Base-by-base conservation (phyloP, 139 green algal genomes). In the Micromonas pusilla region DNA sequence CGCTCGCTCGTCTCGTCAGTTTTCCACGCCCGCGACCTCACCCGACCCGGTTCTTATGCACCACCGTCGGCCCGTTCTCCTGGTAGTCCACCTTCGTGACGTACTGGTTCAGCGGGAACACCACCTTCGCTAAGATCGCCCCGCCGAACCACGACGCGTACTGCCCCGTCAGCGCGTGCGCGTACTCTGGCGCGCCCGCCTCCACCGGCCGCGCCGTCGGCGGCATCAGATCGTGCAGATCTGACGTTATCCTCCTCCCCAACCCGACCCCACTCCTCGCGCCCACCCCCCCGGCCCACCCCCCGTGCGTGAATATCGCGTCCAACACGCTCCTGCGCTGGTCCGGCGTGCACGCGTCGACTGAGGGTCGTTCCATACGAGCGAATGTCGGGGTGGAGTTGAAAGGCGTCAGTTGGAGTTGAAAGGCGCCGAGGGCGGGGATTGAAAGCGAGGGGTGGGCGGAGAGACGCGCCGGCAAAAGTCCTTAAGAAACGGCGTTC, bases 121-220 rank as follows among this genome's bases (percentile, higher is more conserved):
- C 84, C 13, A 88, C 75, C 26, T 84, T 88, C 5, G 83, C 79
- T 0, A 88, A 68, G 63, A 88, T 86, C 9, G 84, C 88, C 53
- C 83, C 84, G 71, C 84, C 84, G 32, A 88, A 88, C 84, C 84
- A 88, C 66, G 85, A 72, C 45, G 52, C 73, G 76, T 88, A 88
- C 76, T 84, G 19, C 37, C 6, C 30, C 37, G 37, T 75, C 30
- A 1, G 23, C 37, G 26, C 37, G 4, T 23, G 68, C 37, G 62
- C 87, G 52, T 83, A 81, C 52, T 88, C 84, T 26, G 84, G 84
- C 34, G 83, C 76, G 6, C 81, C 76, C 16, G 85, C 72, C 13
- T 88, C 68, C 73, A 86, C 83, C 63, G 86, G 80, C 80, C 80
- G 84, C 70, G 83, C 81, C 31, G 72, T 80, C 30, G 64, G 67